Base-by-base conservation (phyloP, 1,284 basidiomycete genomes). In the Kalmanozyma brasiliensis region DNA sequence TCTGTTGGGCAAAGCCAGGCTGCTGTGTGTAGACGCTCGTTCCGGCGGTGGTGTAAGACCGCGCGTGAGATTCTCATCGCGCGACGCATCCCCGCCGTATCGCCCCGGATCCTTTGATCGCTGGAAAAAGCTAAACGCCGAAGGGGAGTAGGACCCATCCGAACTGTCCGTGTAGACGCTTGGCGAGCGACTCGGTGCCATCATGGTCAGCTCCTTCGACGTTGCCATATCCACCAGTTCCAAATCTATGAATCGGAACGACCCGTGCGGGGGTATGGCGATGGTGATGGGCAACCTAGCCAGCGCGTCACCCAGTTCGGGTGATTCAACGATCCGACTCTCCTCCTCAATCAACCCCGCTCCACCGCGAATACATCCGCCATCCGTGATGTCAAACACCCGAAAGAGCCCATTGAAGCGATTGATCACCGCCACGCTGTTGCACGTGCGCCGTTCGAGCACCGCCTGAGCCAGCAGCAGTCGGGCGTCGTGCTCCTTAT, bases 361-460 rank as follows among this genome's bases (percentile, higher is more conserved):
- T 79, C 83, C 8, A 78, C 88, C 32, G 88, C 90, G 77, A 81
- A 83, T 8, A 86, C 86, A 61, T 90, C 92, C 82, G 87, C 90
- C 55, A 90, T 91, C 78, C 78, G 83, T 22, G 90, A 91, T 19
- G 88, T 89, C 80, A 62, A 77, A 52, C 80, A 85, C 37, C 88
- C 91, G 4, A 83, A 84, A 36, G 87, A 86, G 1, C 86, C 88
- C 45, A 66, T 91, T 56, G 87, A 90, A 29, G 60, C 88, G 26
- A 83, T 90, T 70, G 92, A 92, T 70, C 88, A 91, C 2, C 87
- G 90, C 11, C 83, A 92, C 37, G 87, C 89, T 24, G 83, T 88
- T 43, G 83, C 85, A 46, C 85, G 87, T 32, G 87, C 87, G 70
- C 84, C 86, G 1, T 75, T 88, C 26, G 85, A 86, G 11, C 77